Conservation (phyloP, 805 yeast genomes). For the Candida ortonii region DNA sequence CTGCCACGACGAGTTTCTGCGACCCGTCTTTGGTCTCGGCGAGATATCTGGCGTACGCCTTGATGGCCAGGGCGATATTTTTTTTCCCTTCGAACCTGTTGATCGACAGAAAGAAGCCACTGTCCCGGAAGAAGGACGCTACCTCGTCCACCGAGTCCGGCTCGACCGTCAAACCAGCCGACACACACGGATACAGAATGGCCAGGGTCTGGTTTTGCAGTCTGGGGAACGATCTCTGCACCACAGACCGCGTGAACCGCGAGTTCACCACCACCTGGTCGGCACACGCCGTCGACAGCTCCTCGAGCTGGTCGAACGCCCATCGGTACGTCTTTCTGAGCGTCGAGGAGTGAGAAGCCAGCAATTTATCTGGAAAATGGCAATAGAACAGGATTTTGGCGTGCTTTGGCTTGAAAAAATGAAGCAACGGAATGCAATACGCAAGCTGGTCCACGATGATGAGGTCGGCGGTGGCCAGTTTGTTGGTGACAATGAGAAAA, state of each 20-base stretch:
- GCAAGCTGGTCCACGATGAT: slow-evolving; percentile 87
- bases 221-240: slow-evolving; percentile 56
- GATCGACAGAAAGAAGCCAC: slow-evolving; percentile 60
- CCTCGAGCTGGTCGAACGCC: slow-evolving; percentile 85
- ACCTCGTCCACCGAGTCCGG: slow-evolving; percentile 34
- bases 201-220: slow-evolving; percentile 41
- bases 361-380: slow-evolving; percentile 89
- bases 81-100: slow-evolving; percentile 90
- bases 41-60: slow-evolving; percentile 53
- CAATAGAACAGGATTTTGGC: slow-evolving; percentile 79
- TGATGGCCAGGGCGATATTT: slow-evolving; percentile 73
- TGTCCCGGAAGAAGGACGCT: slow-evolving; percentile 33
- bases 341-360: slow-evolving; percentile 56
- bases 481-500: slow-evolving; percentile 45
- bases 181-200: slow-evolving; percentile 80
- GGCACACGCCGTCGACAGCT: slow-evolving; percentile 69
- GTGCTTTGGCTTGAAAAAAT: slow-evolving; percentile 35
- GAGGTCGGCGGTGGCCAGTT: slow-evolving; percentile 55
- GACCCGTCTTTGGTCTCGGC: slow-evolving; percentile 29
- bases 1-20: slow-evolving; percentile 68
- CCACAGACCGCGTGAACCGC: slow-evolving; percentile 71
- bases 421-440: slow-evolving; percentile 74
- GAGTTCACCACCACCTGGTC: slow-evolving; percentile 88
- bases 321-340: slow-evolving; percentile 65
- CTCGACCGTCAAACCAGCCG: slow-evolving; percentile 23